These are phyloP conservation scores for Hypoxylon intermedium DNA, from an alignment of 495 filamentous ascomycete species.

Conservation along the genomic window DNA sequence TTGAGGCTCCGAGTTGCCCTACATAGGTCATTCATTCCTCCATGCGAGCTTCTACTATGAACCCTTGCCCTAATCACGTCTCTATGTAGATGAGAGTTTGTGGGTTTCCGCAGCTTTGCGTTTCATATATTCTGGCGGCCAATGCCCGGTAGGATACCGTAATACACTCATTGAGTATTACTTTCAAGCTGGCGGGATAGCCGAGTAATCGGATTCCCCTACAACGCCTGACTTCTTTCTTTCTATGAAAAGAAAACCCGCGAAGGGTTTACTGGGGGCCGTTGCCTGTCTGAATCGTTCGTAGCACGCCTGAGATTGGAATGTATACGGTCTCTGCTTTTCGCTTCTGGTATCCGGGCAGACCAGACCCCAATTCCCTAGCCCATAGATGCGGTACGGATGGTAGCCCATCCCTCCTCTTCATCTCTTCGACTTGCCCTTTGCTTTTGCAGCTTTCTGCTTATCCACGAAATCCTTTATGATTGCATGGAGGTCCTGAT, in stretches of 20 bases:
- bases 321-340: background rate
- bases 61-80: too few species aligned
- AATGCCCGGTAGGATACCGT: too few species aligned
- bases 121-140: too few species aligned
- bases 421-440: slow-evolving; percentile 46
- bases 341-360: background rate
- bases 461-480: slow-evolving; percentile 71
- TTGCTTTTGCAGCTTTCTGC: slow-evolving; percentile 54
- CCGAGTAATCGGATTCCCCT: too few species aligned
- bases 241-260: background rate
- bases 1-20: too few species aligned
- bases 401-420: background rate
- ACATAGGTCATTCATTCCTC: too few species aligned
- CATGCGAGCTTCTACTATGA: too few species aligned
- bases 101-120: too few species aligned
- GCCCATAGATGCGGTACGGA: slow-evolving; percentile 4
- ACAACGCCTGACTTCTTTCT: too few species aligned
- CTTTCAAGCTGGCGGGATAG: too few species aligned
- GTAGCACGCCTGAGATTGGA: background rate
- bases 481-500: slow-evolving; percentile 79
- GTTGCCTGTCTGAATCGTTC: background rate
- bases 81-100: too few species aligned
- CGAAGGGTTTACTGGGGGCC: background rate
- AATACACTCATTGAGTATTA: too few species aligned
- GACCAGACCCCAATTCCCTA: background rate